These are phyloP conservation scores for Venturia aucupariae DNA, from an alignment of 2,329 filamentous ascomycete genomes.

Conservation along the genomic window DNA sequence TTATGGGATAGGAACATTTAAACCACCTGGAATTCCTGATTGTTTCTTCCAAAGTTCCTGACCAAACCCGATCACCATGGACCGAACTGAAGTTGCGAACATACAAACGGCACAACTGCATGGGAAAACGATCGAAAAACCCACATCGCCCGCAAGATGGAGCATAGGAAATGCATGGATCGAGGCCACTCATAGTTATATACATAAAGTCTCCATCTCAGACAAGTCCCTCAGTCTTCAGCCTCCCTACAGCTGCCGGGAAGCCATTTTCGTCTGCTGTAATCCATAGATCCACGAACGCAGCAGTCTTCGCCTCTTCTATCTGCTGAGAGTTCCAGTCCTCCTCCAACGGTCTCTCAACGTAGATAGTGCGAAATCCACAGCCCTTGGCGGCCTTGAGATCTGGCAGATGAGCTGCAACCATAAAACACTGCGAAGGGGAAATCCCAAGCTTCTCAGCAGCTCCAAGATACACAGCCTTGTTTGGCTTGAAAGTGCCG, in stretches of 20 bases:
- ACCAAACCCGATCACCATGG: too few species aligned
- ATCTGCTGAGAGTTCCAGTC: slow-evolving; percentile 44
- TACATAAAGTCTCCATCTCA: too few species aligned
- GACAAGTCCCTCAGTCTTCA: slow-evolving; percentile 17
- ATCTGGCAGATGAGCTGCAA: slow-evolving; percentile 66
- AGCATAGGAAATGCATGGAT: too few species aligned
- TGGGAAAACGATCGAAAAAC: not conserved
- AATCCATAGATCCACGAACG: slow-evolving; percentile 52
- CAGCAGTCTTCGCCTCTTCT: slow-evolving; percentile 43
- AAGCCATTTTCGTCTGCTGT: slow-evolving; percentile 42
- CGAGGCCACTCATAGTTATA: too few species aligned
- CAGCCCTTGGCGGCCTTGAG: slow-evolving; percentile 54
- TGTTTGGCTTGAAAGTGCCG: slow-evolving; percentile 63
- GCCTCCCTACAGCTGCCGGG: slow-evolving; percentile 31
- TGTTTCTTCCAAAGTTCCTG: too few species aligned
- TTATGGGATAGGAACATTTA: too few species aligned
- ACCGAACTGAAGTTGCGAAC: too few species aligned
- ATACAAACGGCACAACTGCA: too few species aligned
- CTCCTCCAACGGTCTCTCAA: slow-evolving; percentile 61
- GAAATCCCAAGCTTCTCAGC: slow-evolving; percentile 47
- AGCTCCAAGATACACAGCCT: slow-evolving; percentile 59
- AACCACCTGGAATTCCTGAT: too few species aligned
- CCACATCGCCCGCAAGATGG: not conserved
- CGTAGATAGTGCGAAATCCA: slow-evolving; percentile 64
- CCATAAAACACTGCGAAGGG: slow-evolving; percentile 60